phyloP scores from a whole-genome alignment of 805 yeast genomes.

The Citeromyces matritensis region DNA sequence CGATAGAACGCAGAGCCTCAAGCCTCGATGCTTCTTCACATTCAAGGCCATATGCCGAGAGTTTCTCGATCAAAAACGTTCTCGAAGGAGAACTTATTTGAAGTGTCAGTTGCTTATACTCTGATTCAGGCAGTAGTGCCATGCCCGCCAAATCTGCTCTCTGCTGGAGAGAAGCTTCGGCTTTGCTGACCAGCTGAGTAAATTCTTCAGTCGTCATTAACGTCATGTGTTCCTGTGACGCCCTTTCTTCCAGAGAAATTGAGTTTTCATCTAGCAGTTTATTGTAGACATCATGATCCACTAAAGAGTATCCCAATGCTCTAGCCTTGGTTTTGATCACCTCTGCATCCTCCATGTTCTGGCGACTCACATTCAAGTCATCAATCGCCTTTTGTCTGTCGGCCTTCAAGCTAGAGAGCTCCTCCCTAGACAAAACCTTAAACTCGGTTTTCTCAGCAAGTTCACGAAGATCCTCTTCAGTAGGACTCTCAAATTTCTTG shows the following conservation, averaged over 20 bases:
- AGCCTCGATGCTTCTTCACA: too few species aligned
- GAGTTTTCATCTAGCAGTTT: conserved; percentile 3
- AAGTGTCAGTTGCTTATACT: too few species aligned
- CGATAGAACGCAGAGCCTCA: conserved; percentile 5
- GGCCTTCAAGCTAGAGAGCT: conserved; percentile 8
- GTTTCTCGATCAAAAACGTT: too few species aligned
- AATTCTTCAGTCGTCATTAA: conserved; percentile 1
- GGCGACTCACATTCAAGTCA: not conserved
- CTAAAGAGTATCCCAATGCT: conserved; percentile 4
- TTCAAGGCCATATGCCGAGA: too few species aligned
- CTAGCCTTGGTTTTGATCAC: conserved; percentile 7
- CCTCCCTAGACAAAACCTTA: conserved; percentile 12
- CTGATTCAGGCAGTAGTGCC: too few species aligned
- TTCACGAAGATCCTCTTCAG: conserved; percentile 4
- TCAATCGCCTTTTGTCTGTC: conserved; percentile 4
- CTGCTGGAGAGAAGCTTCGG: conserved; percentile 5
- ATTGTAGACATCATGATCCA: not conserved
- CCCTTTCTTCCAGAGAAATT: conserved; percentile 2
- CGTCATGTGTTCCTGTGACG: conserved; percentile 3
- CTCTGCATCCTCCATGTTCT: not conserved
- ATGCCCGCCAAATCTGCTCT: conserved; percentile 11
- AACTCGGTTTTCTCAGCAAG: conserved; percentile 11
- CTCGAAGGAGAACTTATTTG: too few species aligned
- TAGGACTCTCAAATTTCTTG: conserved; percentile 4
- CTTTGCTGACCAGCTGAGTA: conserved; percentile 2